Evolutionary conservation across 768 basidiomycete genomes (phyloP).

Genomic region (Rhodocollybia butyracea): DNA sequence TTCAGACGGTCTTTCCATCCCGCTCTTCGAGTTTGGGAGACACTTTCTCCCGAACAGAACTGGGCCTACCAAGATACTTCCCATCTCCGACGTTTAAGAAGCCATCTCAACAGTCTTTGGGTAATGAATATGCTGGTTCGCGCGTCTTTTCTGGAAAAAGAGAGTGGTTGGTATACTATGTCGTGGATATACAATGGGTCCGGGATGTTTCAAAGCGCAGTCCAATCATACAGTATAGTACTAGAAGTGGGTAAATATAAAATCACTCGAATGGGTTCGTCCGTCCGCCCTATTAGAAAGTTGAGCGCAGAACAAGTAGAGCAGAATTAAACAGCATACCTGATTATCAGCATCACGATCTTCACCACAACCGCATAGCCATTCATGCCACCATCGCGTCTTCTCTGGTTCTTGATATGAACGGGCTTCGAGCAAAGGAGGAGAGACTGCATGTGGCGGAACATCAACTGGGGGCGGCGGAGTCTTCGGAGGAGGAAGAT

Average conservation of each 20-base stretch:
- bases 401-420: conserved; percentile 29
- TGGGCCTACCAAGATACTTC: too few relatives aligned
- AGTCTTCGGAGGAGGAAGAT: conserved; percentile 56
- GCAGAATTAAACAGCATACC: conserved; percentile 44
- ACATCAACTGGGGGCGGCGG: conserved; percentile 44
- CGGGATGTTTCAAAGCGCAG: not conserved
- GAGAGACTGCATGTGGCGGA: conserved; percentile 32
- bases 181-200: not conserved
- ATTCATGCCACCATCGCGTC: conserved; percentile 80
- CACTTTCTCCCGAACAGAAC: too few relatives aligned
- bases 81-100: too few relatives aligned
- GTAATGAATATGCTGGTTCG: too few relatives aligned
- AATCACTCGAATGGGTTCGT: conserved; percentile 62
- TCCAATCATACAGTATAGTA: conserved; percentile 1
- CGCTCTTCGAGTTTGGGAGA: too few relatives aligned
- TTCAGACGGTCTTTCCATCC: conserved; percentile 67
- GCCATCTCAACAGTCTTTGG: too few relatives aligned
- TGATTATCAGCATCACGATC: conserved; percentile 72
- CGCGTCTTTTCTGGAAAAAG: not conserved
- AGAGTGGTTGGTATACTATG: not conserved
- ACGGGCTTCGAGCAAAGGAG: conserved; percentile 22
- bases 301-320: not conserved
- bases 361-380: conserved; percentile 79
- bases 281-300: conserved; percentile 56
- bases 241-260: not conserved